Conservation (phyloP, 768 basidiomycete genomes). For the Amanita fuliginea region DNA sequence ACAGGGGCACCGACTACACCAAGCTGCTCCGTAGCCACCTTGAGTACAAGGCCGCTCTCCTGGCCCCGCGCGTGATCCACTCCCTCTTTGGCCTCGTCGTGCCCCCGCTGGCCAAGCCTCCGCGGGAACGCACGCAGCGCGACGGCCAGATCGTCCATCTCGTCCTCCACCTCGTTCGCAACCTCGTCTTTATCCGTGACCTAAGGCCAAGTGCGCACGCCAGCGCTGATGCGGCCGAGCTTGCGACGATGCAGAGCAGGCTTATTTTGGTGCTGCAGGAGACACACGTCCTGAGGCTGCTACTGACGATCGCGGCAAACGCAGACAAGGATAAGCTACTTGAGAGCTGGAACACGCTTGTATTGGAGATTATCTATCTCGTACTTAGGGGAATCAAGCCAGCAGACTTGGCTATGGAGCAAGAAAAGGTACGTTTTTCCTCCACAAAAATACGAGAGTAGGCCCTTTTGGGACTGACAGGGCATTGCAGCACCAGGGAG, state of each 20-base stretch:
- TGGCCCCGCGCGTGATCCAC: constrained; percentile 57
- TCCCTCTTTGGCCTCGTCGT: constrained; percentile 67
- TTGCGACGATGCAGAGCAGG: constrained; percentile 66
- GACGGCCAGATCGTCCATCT: constrained; percentile 86
- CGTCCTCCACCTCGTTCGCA: constrained; percentile 81
- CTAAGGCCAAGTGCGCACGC: constrained; percentile 56
- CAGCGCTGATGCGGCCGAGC: constrained; percentile 72
- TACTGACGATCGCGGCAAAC: constrained; percentile 82
- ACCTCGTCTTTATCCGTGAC: constrained; percentile 92
- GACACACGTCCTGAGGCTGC: constrained; percentile 61
- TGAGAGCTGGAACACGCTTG: constrained; percentile 78
- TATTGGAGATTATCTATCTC: constrained; percentile 90
- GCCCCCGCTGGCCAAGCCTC: constrained; percentile 63
- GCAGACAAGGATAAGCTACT: constrained; percentile 66
- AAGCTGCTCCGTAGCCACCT: constrained; percentile 72
- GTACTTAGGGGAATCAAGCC: constrained; percentile 77
- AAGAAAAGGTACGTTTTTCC: constrained; percentile 52
- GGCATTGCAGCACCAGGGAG: constrained; percentile 47
- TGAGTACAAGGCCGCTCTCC: constrained; percentile 77
- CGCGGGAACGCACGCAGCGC: constrained; percentile 60
- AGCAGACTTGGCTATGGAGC: constrained; percentile 40
- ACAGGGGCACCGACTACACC: constrained; percentile 82
- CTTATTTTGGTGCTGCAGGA: constrained; percentile 63
- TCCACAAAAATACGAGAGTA: constrained; percentile 5
- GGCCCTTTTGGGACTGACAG: not conserved